Conservation (phyloP, 1,284 basidiomycete species). For the Pseudozyma thailandica region DNA sequence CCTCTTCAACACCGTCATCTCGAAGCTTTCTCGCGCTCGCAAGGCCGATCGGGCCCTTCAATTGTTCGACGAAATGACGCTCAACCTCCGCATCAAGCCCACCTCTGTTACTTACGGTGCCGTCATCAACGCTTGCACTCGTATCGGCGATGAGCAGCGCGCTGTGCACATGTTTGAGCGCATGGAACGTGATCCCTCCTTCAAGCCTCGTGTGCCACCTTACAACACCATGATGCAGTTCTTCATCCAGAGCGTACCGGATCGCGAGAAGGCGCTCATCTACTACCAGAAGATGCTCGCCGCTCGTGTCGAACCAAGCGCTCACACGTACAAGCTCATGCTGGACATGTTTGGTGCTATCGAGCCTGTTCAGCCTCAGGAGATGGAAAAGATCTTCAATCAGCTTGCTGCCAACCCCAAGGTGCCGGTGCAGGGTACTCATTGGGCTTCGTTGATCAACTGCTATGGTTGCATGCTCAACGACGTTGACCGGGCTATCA, state of each 20-base stretch:
- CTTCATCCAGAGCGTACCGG: slow-evolving; percentile 87
- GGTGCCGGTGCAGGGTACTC: slow-evolving; percentile 80
- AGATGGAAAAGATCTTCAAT: slow-evolving; percentile 81
- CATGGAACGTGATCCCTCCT: slow-evolving; percentile 80
- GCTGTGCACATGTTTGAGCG: slow-evolving; percentile 86
- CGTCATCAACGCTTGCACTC: slow-evolving; percentile 81
- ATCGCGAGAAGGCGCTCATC: slow-evolving; percentile 73
- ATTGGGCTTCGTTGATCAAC: slow-evolving; percentile 92
- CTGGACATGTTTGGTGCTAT: slow-evolving; percentile 90
- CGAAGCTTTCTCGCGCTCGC: slow-evolving; percentile 66
- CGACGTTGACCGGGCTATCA: slow-evolving; percentile 80
- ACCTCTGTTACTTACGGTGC: slow-evolving; percentile 94
- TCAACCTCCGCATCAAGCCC: slow-evolving; percentile 72
- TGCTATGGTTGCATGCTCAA: slow-evolving; percentile 84
- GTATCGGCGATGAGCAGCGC: slow-evolving; percentile 86
- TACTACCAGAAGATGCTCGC: slow-evolving; percentile 80
- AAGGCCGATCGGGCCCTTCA: slow-evolving; percentile 64
- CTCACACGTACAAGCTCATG: slow-evolving; percentile 73
- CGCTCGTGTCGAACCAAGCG: slow-evolving; percentile 73
- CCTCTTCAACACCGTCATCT: slow-evolving; percentile 67
- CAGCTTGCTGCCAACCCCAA: slow-evolving; percentile 72
- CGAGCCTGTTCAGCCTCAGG: slow-evolving; percentile 77
- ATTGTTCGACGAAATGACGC: slow-evolving; percentile 63
- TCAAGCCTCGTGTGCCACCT: slow-evolving; percentile 89
- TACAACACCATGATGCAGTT: slow-evolving; percentile 99